These are phyloP conservation scores for Pseudogymnoascus sp. DNA, from an alignment of 2,329 filamentous ascomycete genomes.

Conservation along the genomic window DNA sequence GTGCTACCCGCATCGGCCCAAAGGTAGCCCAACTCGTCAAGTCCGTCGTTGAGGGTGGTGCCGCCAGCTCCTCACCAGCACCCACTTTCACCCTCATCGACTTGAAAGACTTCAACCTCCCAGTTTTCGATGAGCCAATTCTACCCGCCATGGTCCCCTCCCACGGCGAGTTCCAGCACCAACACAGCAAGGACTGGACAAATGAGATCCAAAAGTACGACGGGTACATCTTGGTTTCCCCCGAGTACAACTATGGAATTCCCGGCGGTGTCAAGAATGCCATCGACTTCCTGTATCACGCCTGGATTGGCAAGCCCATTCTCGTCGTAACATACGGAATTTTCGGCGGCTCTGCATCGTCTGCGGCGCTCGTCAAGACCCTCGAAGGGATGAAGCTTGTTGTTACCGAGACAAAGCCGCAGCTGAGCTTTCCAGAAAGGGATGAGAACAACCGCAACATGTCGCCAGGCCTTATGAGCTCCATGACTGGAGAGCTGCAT, in stretches of 20 bases:
- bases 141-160: slow-evolving; percentile 34
- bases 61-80: slow-evolving; percentile 12
- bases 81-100: slow-evolving; percentile 30
- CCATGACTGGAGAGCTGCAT: neutral
- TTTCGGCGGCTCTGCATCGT: slow-evolving; percentile 32
- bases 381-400: slow-evolving; percentile 27
- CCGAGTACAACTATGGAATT: slow-evolving; percentile 50
- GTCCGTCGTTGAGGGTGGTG: slow-evolving; percentile 22
- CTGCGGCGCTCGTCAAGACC: slow-evolving; percentile 24
- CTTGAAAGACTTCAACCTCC: slow-evolving; percentile 35
- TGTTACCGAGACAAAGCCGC: slow-evolving; percentile 28
- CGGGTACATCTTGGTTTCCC: slow-evolving; percentile 43
- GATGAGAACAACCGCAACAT: slow-evolving; percentile 10
- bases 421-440: slow-evolving; percentile 24
- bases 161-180: slow-evolving; percentile 31
- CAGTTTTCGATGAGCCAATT: slow-evolving; percentile 38
- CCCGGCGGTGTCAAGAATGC: slow-evolving; percentile 52
- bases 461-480: neutral
- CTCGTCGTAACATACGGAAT: slow-evolving; percentile 48
- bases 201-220: slow-evolving; percentile 37
- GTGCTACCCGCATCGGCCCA: slow-evolving; percentile 29
- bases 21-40: slow-evolving; percentile 31
- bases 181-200: slow-evolving; percentile 40
- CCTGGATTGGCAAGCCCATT: slow-evolving; percentile 49
- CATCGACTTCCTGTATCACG: slow-evolving; percentile 52